Conservation (phyloP, 441 rosid genomes). For the Geranium incanum region DNA sequence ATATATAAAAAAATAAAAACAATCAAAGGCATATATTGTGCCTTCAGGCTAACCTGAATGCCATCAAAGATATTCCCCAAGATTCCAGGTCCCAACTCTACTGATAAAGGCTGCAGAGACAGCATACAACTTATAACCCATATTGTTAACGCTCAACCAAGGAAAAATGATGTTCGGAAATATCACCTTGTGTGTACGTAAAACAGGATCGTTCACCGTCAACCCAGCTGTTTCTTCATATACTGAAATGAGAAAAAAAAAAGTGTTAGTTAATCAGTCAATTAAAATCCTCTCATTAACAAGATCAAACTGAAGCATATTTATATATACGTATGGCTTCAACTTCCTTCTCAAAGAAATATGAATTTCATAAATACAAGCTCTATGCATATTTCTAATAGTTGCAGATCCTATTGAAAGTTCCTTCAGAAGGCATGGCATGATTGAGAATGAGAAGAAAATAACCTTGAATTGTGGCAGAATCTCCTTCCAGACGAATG, state of each 20-base stretch:
- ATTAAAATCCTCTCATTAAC: not conserved
- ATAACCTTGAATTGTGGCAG: slow-evolving; percentile 94
- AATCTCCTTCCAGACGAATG: slow-evolving; percentile 91
- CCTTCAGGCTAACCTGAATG: slow-evolving; percentile 61
- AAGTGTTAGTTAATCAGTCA: not conserved
- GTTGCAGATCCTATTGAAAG: not conserved
- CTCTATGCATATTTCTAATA: not conserved
- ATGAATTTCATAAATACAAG: not conserved
- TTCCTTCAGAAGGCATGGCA: not conserved
- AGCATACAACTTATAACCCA: slow-evolving; percentile 18
- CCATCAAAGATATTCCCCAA: slow-evolving; percentile 98
- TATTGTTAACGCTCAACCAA: not conserved
- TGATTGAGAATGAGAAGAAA: not conserved
- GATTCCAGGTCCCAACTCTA: slow-evolving; percentile 98
- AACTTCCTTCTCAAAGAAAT: not conserved
- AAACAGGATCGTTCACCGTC: slow-evolving; percentile 89
- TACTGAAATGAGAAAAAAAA: slow-evolving; percentile 38
- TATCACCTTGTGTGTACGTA: slow-evolving; percentile 78
- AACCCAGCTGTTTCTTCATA: slow-evolving; percentile 97
- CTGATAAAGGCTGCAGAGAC: slow-evolving; percentile 79
- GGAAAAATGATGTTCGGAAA: not conserved
- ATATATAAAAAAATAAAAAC: not conserved
- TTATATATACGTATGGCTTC: not conserved
- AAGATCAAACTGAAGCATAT: not conserved
- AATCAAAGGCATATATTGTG: not conserved